Evolutionary conservation across 208 protist species (phyloP), one percentile per base, ranked within the genome.

Genomic region (Acanthamoeba lenticulata): DNA sequence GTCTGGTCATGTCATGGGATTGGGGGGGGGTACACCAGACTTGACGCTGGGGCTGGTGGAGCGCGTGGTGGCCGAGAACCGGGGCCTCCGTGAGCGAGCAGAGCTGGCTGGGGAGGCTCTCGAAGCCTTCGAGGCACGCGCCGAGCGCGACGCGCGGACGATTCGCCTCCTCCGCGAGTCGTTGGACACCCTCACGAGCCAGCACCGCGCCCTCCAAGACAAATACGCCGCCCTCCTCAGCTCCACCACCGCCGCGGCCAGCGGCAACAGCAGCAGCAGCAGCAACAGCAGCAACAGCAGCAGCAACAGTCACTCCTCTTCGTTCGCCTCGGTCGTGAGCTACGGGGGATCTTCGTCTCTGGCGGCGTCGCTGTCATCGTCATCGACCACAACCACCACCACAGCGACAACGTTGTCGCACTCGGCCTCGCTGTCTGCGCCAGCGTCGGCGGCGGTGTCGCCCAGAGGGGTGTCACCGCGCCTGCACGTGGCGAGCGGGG

Each of bases 81-180:
- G 19, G 11, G 32, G 74, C 42, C 44, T 85, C 27, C 38, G 44
- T 2, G 74, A 85, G 29, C 74, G 44, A 2, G 36, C 55, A 24
- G 44, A 55, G 2, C 74, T 85, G 36, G 38, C 74, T 3, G 74
- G 74, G 2, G 74, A 85, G 44, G 74, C 74, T 1, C 74, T 85
- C 2, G n/a, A 55, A 7, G 42, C 74, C 42, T 42, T 85, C n/a
- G 74, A 85, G 44, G 42, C 11, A 21, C 74, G 74, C 3, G 36
- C 74, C 42, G n/a, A 55, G 44, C 74, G 74, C 5, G 74, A 85
- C 44, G 74, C 74, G 17, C 2, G 42, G 40, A 85, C 74, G n/a
- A 85, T 85, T n/a, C 74, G 74, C 44, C n/a, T 38, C 9, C 44
- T 85, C 2, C 74, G 74, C 74, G 74, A 85, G n/a, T 21, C 74